phyloP scores from a whole-genome alignment of 1,284 basidiomycete species.

The Microbotryum intermedium region DNA sequence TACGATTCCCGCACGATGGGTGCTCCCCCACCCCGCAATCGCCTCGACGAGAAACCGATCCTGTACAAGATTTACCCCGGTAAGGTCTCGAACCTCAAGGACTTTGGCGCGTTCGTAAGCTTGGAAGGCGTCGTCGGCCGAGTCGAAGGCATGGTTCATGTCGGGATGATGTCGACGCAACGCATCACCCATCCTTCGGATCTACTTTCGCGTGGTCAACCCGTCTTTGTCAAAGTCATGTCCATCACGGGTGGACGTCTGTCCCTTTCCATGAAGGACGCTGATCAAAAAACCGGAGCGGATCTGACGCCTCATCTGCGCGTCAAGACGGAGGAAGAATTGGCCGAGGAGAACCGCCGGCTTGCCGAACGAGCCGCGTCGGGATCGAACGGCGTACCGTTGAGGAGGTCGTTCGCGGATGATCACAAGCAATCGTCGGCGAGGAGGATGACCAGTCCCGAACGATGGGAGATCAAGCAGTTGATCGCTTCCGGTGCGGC shows the following conservation, averaged over 20 bases:
- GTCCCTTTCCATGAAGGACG: conserved; percentile 93
- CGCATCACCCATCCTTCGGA: conserved; percentile 82
- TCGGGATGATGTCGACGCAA: conserved; percentile 70
- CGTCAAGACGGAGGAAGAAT: conserved; percentile 84
- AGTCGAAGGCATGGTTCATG: conserved; percentile 90
- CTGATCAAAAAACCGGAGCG: conserved; percentile 78
- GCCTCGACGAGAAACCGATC: conserved; percentile 70
- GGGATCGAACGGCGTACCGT: conserved; percentile 45
- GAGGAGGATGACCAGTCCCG: conserved; percentile 88
- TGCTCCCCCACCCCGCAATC: conserved; percentile 35
- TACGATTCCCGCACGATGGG: neutral
- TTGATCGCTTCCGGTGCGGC: conserved; percentile 92
- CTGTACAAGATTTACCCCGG: conserved; percentile 93
- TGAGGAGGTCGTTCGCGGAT: conserved; percentile 43
- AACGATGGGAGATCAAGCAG: conserved; percentile 99
- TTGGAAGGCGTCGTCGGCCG: conserved; percentile 79
- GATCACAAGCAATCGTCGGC: conserved; percentile 50
- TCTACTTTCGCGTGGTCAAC: conserved; percentile 70
- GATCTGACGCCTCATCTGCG: conserved; percentile 89
- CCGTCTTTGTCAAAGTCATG: conserved; percentile 92
- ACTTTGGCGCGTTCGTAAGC: conserved; percentile 90
- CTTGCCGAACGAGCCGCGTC: conserved; percentile 52
- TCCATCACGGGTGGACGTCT: conserved; percentile 72
- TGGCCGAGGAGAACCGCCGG: conserved; percentile 63
- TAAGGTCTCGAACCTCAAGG: conserved; percentile 73